Base-by-base conservation (phyloP, 2,329 filamentous ascomycete genomes). In the Plectosphaerella sp. region DNA sequence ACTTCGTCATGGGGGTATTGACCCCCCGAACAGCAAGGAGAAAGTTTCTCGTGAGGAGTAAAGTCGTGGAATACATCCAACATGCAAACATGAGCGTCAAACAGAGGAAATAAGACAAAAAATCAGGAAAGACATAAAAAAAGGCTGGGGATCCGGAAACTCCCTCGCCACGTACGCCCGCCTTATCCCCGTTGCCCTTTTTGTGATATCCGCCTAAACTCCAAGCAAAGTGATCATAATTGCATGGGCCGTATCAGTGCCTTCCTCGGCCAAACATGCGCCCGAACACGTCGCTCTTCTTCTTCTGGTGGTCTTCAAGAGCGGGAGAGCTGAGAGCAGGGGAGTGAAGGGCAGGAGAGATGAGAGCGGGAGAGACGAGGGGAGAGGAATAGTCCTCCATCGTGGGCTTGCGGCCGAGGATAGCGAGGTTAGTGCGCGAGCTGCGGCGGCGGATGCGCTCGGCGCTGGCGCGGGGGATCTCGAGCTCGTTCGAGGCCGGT, bases 201-300 rank as follows among this genome's bases (percentile, higher is more conserved):
- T 39, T 39, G 15, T 39, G 37, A 15, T 18, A 39, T 39, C 37
- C 15, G 14, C 15, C 37, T 39, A 15, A 39, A 39, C 37, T 18
- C 16, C 37, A 16, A 37, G 14, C 6, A 16, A 39, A 39, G 37
- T 18, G 14, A 12, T 33, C 28, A 33, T 33, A 12, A 9, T 33
- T 7, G 28, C 28, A 10, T 12, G 11, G 28, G 28, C 11, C 11
- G 28, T 12, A 9, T 33, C 11, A 33, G 28, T 33, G 28, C 28
- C 28, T 67, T 28, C 64, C 62, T 16, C 68, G 62, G 16, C 70
- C 68, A 15, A 72, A 59, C 56, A 74, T 67, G 18, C 69, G 64
- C 20, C 67, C 67, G 47, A 73, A 62, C 5, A 72, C 64, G 48
- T 71, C 70, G 25, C 60, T 65, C 52, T 46, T 41, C 9, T 48